Percentiles rank a stretch among this genome's conserved stretches.
Conservation (phyloP, 1,284 basidiomycete species). For the Moniliophthora roreri region DNA sequence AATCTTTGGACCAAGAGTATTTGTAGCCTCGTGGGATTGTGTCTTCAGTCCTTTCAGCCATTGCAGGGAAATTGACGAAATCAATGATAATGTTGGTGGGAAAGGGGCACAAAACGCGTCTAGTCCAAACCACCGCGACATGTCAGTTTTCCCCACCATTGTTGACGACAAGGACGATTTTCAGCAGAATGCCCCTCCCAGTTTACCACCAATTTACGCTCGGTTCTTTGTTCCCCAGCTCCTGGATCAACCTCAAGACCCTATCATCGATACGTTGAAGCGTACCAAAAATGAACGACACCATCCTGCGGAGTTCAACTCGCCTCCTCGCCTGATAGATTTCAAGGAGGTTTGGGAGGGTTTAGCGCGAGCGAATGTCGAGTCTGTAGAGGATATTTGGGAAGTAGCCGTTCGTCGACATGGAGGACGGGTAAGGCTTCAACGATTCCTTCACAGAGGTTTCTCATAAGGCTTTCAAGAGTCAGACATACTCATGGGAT, state of each 20-base stretch:
- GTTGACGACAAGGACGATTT: background rate
- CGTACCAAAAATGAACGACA: constrained; percentile 13
- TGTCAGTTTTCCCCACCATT: background rate
- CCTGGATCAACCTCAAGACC: constrained; percentile 71
- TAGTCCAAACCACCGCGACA: too few species aligned
- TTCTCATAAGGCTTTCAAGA: too few species aligned
- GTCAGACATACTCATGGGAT: constrained; percentile 62
- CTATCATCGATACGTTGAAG: constrained; percentile 61
- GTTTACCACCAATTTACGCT: constrained; percentile 39
- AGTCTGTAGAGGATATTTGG: background rate
- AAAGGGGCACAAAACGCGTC: too few species aligned
- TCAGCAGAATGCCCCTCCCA: background rate
- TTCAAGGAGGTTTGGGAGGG: background rate
- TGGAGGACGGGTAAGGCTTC: background rate
- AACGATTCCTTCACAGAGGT: too few species aligned
- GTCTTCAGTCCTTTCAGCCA: constrained; percentile 3
- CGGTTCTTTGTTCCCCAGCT: constrained; percentile 60
- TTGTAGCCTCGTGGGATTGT: constrained; percentile 1
- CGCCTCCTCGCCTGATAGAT: too few species aligned
- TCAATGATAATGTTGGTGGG: too few species aligned
- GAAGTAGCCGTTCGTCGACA: background rate
- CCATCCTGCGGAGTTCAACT: background rate
- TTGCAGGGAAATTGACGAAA: too few species aligned
- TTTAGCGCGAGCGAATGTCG: too few species aligned
- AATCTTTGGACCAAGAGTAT: constrained; percentile 4